Percentiles rank a stretch among this genome's conserved stretches.
Evolutionary conservation across 305 asterid species (phyloP).

Genomic region (Fraxinus nigra): DNA sequence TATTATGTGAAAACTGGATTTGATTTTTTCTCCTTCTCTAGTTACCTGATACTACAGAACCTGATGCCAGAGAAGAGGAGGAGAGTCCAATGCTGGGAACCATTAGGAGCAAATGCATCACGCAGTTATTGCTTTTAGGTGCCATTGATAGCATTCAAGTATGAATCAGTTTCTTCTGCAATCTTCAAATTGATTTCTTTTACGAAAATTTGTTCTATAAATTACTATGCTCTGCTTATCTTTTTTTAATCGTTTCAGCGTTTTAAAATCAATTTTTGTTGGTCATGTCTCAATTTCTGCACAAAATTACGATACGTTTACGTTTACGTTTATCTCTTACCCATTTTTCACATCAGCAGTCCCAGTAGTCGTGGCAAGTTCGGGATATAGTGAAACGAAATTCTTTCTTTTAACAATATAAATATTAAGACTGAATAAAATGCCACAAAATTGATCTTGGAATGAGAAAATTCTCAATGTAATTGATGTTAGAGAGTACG

Average conservation of each 20-base stretch:
- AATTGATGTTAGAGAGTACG: neutral
- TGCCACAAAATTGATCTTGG: constrained; percentile 7
- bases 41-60: constrained; percentile 58
- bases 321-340: neutral
- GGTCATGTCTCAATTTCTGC: constrained; percentile 13
- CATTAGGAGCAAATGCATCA: constrained; percentile 93
- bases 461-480: neutral
- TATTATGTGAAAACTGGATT: constrained; percentile 21
- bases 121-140: constrained; percentile 88
- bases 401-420: constrained; percentile 1
- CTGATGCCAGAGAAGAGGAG: constrained; percentile 65
- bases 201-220: constrained; percentile 7
- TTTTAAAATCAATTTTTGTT: neutral
- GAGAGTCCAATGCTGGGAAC: constrained; percentile 72
- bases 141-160: constrained; percentile 98
- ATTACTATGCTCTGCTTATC: neutral
- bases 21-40: constrained; percentile 36
- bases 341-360: constrained; percentile 5
- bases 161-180: constrained; percentile 21
- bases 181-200: constrained; percentile 20
- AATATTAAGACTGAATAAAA: constrained; percentile 15
- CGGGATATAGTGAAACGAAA: neutral
- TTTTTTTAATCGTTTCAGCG: neutral
- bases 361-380: constrained; percentile 13
- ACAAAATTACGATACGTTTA: constrained; percentile 9